A percentile compares a stretch with the other conserved stretches of the same genome.
Evolutionary conservation across 129 eudicot genomes (phyloP).

Genomic region (Centrapalus pauciflorus): DNA sequence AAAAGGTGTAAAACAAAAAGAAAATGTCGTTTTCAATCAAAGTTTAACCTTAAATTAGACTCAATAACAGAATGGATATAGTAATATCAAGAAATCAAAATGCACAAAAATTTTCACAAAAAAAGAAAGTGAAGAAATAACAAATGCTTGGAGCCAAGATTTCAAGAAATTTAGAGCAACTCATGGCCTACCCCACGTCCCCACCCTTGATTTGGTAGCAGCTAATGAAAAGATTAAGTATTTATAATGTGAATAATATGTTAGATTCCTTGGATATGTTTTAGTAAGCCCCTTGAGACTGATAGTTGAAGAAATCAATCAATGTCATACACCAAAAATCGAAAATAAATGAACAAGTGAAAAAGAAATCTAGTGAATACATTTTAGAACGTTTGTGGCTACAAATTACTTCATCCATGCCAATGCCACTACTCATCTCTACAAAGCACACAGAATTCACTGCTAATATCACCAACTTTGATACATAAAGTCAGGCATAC

Average conservation of each 20-base stretch:
- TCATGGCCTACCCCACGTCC: no score
- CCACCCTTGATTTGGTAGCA: no score
- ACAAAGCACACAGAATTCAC: no score
- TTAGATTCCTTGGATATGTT: no score
- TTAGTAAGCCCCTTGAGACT: constrained; percentile 19
- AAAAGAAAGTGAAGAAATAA: background rate
- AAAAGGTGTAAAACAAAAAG: constrained; percentile 1
- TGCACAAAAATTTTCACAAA: background rate
- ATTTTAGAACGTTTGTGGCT: constrained; percentile 70
- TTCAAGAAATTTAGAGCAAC: constrained; percentile 14
- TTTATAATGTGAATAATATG: background rate
- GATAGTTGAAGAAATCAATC: constrained; percentile 33
- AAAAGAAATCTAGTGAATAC: constrained; percentile 31
- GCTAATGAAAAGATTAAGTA: background rate
- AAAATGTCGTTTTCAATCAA: background rate
- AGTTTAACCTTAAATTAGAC: background rate
- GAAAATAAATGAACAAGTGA: constrained; percentile 12
- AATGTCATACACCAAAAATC: constrained; percentile 17
- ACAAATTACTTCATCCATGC: constrained; percentile 42
- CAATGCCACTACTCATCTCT: constrained; percentile 48
- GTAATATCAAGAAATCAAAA: background rate
- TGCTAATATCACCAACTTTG: no score
- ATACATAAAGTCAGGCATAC: no score
- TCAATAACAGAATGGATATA: background rate
- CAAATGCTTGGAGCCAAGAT: constrained; percentile 14